Base-by-base conservation (phyloP, 1,139 yeast genomes). In the Saccharomyces hybrid region DNA sequence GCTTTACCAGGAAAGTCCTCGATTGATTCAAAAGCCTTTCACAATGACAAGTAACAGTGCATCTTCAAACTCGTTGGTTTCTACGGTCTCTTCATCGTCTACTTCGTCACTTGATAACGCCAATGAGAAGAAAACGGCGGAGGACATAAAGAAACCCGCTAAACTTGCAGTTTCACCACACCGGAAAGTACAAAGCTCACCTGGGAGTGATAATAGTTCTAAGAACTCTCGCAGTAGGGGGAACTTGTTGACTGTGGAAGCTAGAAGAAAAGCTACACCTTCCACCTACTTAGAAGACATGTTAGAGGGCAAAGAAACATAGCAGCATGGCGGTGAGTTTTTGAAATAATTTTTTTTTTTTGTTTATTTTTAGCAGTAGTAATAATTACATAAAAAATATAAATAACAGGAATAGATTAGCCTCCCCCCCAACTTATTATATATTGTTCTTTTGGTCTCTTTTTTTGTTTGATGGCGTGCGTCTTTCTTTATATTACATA, bases 401-500 rank as follows among this genome's bases (percentile, higher is more conserved):
- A 49, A 46, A 23, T 47, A 29, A 38, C 23, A 16, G 48, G 27
- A 28, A 47, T 27, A 51, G 7, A 6, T 51, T 16, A 16, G 25
- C 20, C 27, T 50, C 41, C 49, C 47, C 41, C 49, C 47, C 7
- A 27, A 48, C 11, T 25, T 46, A 46, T 51, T 51, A n/a, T 48
- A 13, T 52, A 31, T 11, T 29, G 27, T 32, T 48, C 9, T 4
- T 29, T 48, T 34, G 14, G 14, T 46, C 14, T 32, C 46, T 51
- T 16, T 51, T 52, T 41, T 28, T 28, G 31, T 28, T 5, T 28
- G 4, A 20, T 50, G 47, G 25, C 23, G 8, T 48, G 25, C 31
- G 31, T 4, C 23, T 20, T 3, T 28, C 4, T 28, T 25, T 23
- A 7, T 14, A 29, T 67, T 63, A 74, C 77, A 74, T 72, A 57